Base-by-base conservation (phyloP, 345 rosid genomes). In the Hevea brasiliensis region DNA sequence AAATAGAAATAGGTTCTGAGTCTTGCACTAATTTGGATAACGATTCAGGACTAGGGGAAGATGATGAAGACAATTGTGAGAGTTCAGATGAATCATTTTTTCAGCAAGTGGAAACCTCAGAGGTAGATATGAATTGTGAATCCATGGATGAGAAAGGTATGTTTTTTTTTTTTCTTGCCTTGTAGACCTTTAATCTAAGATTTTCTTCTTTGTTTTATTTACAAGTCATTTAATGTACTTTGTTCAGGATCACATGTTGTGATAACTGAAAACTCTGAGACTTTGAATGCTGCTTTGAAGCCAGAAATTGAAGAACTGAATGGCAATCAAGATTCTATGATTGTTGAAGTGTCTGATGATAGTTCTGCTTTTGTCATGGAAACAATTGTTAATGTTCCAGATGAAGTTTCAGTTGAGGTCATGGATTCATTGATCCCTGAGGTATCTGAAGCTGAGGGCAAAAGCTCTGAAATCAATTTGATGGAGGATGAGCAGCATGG, bases 141-240 rank as follows among this genome's bases (percentile, higher is more conserved):
- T 24, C 27, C 24, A 44, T 55, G 67, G 67, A 63, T 32, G 53
- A 48, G 56, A 80, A 70, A 14, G 83, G 88, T 85, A 68, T 32
- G 72, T 51, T 23, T 26, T 20, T 61, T 10, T 42, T 1, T 3
- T 54, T 8, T 26, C 20, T 18, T 40, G n/a, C n/a, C 45, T 8
- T 55, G n/a, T 15, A 7, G 9, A 4, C 20, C n/a, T 27, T 41
- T 48, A 6, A 26, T n/a, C 27, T 29, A 17, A 21, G 15, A 18
- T 4, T 69, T 10, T n/a, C 7, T 11, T 45, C 1, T 40, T 6
- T 21, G 6, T 51, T 41, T 8, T 50, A n/a, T n/a, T n/a, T n/a
- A n/a, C n/a, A 14, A 5, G 11, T 14, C 10, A 7, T 18, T 32
- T 47, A 21, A 58, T 58, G 13, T 23, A 56, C 18, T 10, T 27